Conservation (phyloP, 345 rosid genomes). For the Eucalyptus shirleyi region DNA sequence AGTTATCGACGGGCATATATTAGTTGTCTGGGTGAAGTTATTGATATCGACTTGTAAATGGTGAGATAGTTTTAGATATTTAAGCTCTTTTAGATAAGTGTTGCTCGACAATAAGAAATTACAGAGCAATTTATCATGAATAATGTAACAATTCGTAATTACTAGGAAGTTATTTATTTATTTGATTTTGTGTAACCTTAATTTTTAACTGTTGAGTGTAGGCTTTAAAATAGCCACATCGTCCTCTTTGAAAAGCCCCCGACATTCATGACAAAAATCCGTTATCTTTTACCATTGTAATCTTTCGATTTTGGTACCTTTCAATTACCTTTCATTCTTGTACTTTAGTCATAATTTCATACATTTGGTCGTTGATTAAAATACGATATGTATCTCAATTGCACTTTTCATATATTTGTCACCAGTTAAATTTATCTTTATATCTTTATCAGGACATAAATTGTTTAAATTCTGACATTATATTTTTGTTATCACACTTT, state of each 20-base stretch:
- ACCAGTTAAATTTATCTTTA: neutral
- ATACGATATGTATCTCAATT: neutral
- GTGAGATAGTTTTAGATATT: neutral
- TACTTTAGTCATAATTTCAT: neutral
- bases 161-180: neutral
- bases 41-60: neutral
- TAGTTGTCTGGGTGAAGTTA: no score
- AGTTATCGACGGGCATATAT: neutral
- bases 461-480: neutral
- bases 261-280: neutral
- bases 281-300: neutral
- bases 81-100: neutral
- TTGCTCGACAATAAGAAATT: neutral
- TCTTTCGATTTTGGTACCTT: neutral
- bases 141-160: neutral
- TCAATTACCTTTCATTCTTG: neutral
- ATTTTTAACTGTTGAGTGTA: neutral
- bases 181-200: neutral
- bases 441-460: accelerated
- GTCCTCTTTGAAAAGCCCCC: neutral
- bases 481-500: neutral
- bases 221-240: neutral
- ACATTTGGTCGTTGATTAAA: neutral
- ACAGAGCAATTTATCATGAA: accelerated
- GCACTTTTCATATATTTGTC: accelerated